Base-by-base conservation (phyloP, 148 eudicot species). In the Rhododendron ferrugineum region DNA sequence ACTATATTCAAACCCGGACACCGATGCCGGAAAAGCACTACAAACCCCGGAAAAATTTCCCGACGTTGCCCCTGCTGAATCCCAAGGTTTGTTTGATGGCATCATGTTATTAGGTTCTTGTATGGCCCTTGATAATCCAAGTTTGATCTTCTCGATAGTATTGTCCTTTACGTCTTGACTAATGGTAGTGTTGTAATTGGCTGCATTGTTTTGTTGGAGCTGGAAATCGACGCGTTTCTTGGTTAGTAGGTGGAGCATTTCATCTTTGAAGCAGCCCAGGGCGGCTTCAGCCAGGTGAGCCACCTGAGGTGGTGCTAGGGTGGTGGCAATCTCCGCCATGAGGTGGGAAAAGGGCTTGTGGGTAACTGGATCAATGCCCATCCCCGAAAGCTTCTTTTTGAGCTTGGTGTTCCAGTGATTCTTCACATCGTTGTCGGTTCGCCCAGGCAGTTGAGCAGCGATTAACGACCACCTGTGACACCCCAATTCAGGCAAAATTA, bases 301-400 rank as follows among this genome's bases (percentile, higher is more conserved):
- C n/a, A 93, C 98, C 84, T 96, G 96, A 26, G 97, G 97, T 3
- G 98, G 97, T 44, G 96, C 93, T 4, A 95, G 90, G 0, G 98
- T 95, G 83, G 93, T 92, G 76, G 95, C 98, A 32, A 97, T 95
- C 84, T 97, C 98, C 0, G 96, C 94, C 91, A 97, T 94, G 34
- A 97, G 94, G 87, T 97, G 99, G 37, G 98, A 97, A 87, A 95
- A 97, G 7, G 99, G 94, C 92, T 97, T 97, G 93, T 97, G 99
- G 26, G 98, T 97, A 3, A 97, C 96, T 0, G 98, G 99, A 80
- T 97, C 99, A 30, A 97, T 97, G 70, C 99, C 99, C 98, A 97
- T 95, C 28, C 99, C 99, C 14, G 98, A 92, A 7, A 97, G 92
- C 89, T 94, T 97, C 92, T 97, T 97, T 89, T 92, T 97, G 9